Evolutionary conservation across 805 yeast genomes (phyloP).

Genomic region (Candida orba): DNA sequence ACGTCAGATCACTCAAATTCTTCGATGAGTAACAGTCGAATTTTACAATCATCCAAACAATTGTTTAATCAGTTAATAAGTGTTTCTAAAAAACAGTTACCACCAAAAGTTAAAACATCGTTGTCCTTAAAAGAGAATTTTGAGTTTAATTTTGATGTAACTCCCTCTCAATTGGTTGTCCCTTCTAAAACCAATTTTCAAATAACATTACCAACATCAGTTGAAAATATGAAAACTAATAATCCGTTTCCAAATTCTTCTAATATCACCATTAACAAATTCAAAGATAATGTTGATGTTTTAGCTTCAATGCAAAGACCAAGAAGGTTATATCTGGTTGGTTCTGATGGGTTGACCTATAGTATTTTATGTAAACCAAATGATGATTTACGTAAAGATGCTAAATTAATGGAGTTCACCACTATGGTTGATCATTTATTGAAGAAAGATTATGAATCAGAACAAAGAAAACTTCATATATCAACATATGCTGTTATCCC

Average conservation of each 20-base stretch:
- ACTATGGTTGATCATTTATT: slow-evolving; percentile 75
- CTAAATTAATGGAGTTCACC: slow-evolving; percentile 85
- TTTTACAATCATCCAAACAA: slow-evolving; percentile 18
- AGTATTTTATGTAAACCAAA: slow-evolving; percentile 73
- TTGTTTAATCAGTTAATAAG: slow-evolving; percentile 22
- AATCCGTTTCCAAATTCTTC: slow-evolving; percentile 38
- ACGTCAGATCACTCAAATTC: slow-evolving; percentile 16
- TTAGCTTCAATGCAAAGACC: slow-evolving; percentile 86
- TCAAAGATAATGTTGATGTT: slow-evolving; percentile 63
- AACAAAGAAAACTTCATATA: slow-evolving; percentile 62
- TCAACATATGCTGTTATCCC: slow-evolving; percentile 86
- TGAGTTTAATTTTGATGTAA: slow-evolving; percentile 31
- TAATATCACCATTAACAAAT: slow-evolving; percentile 48
- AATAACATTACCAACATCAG: slow-evolving; percentile 50
- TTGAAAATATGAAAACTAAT: slow-evolving; percentile 33
- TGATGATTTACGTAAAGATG: slow-evolving; percentile 94
- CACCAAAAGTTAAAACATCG: slow-evolving; percentile 9
- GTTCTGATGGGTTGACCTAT: slow-evolving; percentile 71
- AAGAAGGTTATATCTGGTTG: slow-evolving; percentile 63
- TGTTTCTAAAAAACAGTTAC: slow-evolving; percentile 20
- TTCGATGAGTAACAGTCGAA: slow-evolving; percentile 10
- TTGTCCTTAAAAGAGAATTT: slow-evolving; percentile 33
- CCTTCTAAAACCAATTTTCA: slow-evolving; percentile 71
- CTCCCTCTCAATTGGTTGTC: slow-evolving; percentile 53
- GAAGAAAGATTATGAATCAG: slow-evolving; percentile 59